Evolutionary conservation across 768 basidiomycete genomes (phyloP).

Genomic region (Serendipita sp.): DNA sequence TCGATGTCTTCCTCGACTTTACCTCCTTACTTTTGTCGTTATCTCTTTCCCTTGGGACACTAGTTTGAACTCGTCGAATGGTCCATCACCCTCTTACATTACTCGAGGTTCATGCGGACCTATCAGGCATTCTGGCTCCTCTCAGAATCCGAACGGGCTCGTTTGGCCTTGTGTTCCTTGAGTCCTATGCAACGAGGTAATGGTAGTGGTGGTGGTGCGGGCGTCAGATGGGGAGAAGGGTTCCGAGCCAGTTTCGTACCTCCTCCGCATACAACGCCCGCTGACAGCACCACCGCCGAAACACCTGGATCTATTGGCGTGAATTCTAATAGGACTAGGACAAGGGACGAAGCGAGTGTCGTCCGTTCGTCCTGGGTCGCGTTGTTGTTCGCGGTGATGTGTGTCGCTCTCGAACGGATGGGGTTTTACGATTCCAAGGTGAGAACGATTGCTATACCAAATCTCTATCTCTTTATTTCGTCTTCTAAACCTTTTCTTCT

Average conservation of each 20-base stretch:
- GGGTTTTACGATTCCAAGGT: neutral
- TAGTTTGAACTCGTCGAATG: slow-evolving; percentile 2
- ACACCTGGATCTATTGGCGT: too few species aligned
- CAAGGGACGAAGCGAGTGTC: too few species aligned
- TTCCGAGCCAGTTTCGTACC: neutral
- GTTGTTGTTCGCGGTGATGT: neutral
- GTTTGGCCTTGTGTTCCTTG: neutral
- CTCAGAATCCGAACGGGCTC: neutral
- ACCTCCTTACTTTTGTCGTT: too few species aligned
- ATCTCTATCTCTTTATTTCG: too few species aligned
- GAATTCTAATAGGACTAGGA: too few species aligned
- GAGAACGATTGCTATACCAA: too few species aligned
- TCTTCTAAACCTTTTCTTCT: neutral
- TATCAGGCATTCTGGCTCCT: slow-evolving; percentile 2
- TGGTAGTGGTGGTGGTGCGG: too few species aligned
- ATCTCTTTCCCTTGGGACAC: neutral
- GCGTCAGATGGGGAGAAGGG: neutral
- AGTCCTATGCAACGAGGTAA: too few species aligned
- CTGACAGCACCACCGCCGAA: too few species aligned
- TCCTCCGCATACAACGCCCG: neutral
- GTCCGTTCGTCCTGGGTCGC: neutral
- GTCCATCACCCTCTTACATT: neutral
- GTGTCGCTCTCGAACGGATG: neutral
- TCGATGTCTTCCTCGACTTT: too few species aligned
- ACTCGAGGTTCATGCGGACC: neutral